Evolutionary conservation across 805 yeast species (phyloP), one percentile per base, ranked within the genome.

Genomic region (Metschnikowia santaceciliae): DNA sequence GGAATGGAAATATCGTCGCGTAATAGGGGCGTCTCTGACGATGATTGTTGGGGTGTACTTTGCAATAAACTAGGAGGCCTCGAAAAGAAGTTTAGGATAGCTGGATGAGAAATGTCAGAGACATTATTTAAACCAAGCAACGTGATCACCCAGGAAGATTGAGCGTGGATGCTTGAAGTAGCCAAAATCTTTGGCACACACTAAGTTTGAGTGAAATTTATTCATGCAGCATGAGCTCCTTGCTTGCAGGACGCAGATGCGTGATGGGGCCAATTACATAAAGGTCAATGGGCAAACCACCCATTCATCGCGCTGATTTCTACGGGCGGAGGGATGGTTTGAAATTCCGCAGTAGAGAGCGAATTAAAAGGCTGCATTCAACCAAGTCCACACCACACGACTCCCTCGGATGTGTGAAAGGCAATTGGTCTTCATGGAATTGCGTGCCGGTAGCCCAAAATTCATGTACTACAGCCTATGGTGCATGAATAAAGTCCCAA

Each of bases 201-300:
- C 32, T 26, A 44, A 44, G 47, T 44, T 44, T 44, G 47, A 33
- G 35, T 44, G 40, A 44, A 44, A 44, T 44, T 44, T 44, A 44
- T 44, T 44, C 40, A 44, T 44, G 47, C 47, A 35, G 41, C 41
- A 17, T 44, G 40, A 42, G 38, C 32, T 33, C 38, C 46, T 42
- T 42, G n/a, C 38, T 33, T 42, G 46, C 38, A 42, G 46, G 46
- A 42, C 46, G 46, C 46, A 42, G 20, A 32, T 42, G 37, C 46
- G 32, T 32, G 38, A n/a, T 20, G 19, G 19, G 46, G n/a, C 46
- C 37, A 30, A 40, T 26, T 26, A 26, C 7, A 15, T 15, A n/a
- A 5, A 7, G n/a, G 32, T 22, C 19, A 23, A 15, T 14, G 8
- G 10, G 19, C 42, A n/a, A 39, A 19, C 1, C n/a, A 6, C 10